phyloP scores from a whole-genome alignment of 2,329 filamentous ascomycete species.

The Fusarium sp. region DNA sequence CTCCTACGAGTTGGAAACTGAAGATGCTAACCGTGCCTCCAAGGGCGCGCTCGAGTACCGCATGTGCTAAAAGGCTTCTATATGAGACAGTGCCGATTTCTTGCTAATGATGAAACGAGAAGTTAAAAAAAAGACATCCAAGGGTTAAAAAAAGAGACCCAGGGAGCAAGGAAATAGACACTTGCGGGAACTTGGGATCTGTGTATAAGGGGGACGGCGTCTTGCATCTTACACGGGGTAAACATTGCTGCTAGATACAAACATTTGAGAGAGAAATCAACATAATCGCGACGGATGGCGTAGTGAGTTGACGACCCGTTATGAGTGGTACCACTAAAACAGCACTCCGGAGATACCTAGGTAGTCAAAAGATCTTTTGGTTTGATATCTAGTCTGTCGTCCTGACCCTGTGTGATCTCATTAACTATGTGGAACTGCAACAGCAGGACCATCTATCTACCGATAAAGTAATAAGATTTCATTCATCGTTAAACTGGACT shows the following conservation, averaged over 20 bases:
- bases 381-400: conserved; percentile 17
- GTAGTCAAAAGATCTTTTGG: conserved; percentile 42
- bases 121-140: conserved; percentile 6
- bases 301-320: conserved; percentile 41
- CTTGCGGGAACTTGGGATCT: conserved; percentile 29
- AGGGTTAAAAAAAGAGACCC: neutral
- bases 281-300: conserved; percentile 27
- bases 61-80: conserved; percentile 65
- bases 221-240: conserved; percentile 38
- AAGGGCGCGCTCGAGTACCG: conserved; percentile 82
- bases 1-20: conserved; percentile 80
- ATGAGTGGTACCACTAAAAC: conserved; percentile 43
- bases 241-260: conserved; percentile 35
- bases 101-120: conserved; percentile 42
- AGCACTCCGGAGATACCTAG: conserved; percentile 41
- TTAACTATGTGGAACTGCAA: neutral
- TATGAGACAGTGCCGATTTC: conserved; percentile 14
- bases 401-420: neutral
- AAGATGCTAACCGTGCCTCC: conserved; percentile 74
- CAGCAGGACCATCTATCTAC: neutral
- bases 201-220: conserved; percentile 41
- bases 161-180: conserved; percentile 22
- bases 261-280: conserved; percentile 21
- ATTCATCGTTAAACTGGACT: conserved; percentile 30
- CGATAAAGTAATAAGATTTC: conserved; percentile 23